phyloP scores from a whole-genome alignment of 306 rosid species.

The Lathyrus oleraceus region DNA sequence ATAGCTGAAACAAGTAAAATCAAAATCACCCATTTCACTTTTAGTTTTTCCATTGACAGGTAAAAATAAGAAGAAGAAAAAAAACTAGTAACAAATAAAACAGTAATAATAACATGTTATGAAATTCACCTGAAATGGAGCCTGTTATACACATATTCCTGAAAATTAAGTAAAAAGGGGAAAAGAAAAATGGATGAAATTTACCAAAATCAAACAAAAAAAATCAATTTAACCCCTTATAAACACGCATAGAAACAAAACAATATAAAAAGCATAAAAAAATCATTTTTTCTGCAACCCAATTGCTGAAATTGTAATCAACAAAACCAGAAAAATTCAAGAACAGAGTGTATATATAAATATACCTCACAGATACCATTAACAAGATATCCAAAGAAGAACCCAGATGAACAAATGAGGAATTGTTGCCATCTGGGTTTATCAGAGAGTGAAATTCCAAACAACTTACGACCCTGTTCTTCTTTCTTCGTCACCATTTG shows the following conservation, averaged over 20 bases:
- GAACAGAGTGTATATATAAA: neutral
- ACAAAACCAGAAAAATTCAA: constrained; percentile 26
- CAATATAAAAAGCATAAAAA: neutral
- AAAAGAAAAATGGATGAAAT: neutral
- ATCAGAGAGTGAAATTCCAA: constrained; percentile 89
- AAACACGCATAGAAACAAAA: neutral
- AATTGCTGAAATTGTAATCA: constrained; percentile 13
- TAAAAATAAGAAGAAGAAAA: too few relatives aligned
- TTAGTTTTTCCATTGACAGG: constrained; percentile 12
- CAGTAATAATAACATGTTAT: constrained; percentile 4
- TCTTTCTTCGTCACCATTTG: constrained; percentile 61
- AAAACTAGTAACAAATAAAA: constrained; percentile 20
- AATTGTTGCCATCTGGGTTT: constrained; percentile 88
- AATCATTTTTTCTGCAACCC: constrained; percentile 4
- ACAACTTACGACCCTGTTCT: constrained; percentile 73
- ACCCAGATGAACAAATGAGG: constrained; percentile 89
- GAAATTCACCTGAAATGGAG: constrained; percentile 77
- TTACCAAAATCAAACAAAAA: constrained; percentile 29
- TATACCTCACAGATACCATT: constrained; percentile 93
- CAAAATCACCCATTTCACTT: constrained; percentile 12
- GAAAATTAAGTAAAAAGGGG: constrained; percentile 38
- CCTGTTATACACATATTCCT: constrained; percentile 98
- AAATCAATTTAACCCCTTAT: constrained; percentile 6
- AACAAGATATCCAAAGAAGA: constrained; percentile 93
- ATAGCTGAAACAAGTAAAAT: constrained; percentile 63